phyloP scores from a whole-genome alignment of 2,329 filamentous ascomycete genomes.

The Fusarium sublunatum region DNA sequence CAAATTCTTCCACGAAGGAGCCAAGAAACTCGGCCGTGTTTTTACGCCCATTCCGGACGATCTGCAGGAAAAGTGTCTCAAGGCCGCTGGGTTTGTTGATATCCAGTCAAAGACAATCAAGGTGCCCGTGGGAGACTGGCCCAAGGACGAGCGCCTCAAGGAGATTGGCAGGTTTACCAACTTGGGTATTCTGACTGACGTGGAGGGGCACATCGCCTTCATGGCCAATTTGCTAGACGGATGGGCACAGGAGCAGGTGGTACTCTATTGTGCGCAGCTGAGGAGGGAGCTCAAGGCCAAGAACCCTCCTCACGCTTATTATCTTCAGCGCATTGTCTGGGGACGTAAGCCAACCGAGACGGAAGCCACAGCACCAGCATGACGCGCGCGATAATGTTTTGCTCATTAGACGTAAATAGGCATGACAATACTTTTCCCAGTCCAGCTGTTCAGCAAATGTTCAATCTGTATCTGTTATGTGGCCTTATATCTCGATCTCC shows the following conservation, averaged over 20 bases:
- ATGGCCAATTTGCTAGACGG: constrained; percentile 51
- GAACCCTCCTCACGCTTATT: constrained; percentile 46
- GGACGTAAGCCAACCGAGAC: constrained; percentile 28
- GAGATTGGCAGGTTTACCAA: constrained; percentile 45
- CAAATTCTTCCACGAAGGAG: constrained; percentile 45
- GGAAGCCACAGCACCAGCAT: constrained; percentile 3
- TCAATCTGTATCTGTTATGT: constrained; percentile 1
- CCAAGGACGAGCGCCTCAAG: constrained; percentile 29
- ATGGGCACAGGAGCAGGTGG: constrained; percentile 50
- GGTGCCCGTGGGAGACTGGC: constrained; percentile 38
- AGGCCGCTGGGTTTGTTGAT: constrained; percentile 37
- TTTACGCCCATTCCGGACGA: constrained; percentile 34
- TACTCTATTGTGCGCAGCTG: constrained; percentile 49
- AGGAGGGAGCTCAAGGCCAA: constrained; percentile 45
- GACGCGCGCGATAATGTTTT: constrained; percentile 2
- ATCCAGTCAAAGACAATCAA: constrained; percentile 39
- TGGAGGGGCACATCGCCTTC: constrained; percentile 50
- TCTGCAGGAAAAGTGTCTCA: constrained; percentile 35
- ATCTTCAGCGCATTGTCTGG: constrained; percentile 46
- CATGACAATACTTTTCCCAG: constrained; percentile 24
- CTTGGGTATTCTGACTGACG: constrained; percentile 50
- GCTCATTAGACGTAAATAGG: constrained; percentile 26
- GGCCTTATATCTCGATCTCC: constrained; percentile 2
- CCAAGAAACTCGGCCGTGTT: constrained; percentile 47
- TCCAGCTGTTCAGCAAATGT: constrained; percentile 19